Percentiles rank a stretch among this genome's conserved stretches.
Evolutionary conservation across 164 flowering plant genomes (phyloP).

Genomic region (Pachysandra terminalis): DNA sequence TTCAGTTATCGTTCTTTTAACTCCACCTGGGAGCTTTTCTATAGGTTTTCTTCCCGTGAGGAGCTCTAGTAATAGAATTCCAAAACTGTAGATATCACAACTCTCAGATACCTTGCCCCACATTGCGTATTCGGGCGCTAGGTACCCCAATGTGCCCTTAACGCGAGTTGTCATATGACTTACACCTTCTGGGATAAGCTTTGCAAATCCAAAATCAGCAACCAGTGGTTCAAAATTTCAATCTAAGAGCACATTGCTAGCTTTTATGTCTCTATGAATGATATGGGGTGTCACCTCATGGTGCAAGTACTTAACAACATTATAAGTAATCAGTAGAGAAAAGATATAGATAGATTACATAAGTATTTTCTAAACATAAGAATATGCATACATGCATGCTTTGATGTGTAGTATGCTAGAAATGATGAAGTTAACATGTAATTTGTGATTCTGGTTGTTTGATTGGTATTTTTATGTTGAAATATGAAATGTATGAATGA

Average conservation of each 20-base stretch:
- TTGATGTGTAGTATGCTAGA: too few species aligned
- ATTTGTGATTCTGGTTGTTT: too few species aligned
- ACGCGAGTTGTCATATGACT: constrained; percentile 55
- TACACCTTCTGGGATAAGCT: constrained; percentile 53
- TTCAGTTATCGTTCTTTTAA: constrained; percentile 50
- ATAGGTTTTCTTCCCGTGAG: constrained; percentile 61
- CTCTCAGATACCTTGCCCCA: constrained; percentile 51
- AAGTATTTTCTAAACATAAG: too few species aligned
- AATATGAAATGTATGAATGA: too few species aligned
- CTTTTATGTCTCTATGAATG: constrained; percentile 68
- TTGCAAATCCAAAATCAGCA: constrained; percentile 59
- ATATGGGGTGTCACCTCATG: constrained; percentile 66
- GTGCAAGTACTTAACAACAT: constrained; percentile 54
- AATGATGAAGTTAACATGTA: too few species aligned
- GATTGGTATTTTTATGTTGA: too few species aligned
- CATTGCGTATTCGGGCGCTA: constrained; percentile 62
- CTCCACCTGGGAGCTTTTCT: constrained; percentile 49
- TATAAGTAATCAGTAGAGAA: neutral
- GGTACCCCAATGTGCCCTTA: constrained; percentile 52
- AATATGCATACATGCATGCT: too few species aligned
- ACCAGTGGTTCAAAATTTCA: constrained; percentile 48
- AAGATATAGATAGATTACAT: neutral
- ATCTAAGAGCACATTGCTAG: constrained; percentile 54
- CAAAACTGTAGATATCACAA: constrained; percentile 60
- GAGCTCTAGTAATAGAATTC: constrained; percentile 48